Evolutionary conservation across 1,284 basidiomycete genomes (phyloP).

Genomic region (Apiotrichum sp.): DNA sequence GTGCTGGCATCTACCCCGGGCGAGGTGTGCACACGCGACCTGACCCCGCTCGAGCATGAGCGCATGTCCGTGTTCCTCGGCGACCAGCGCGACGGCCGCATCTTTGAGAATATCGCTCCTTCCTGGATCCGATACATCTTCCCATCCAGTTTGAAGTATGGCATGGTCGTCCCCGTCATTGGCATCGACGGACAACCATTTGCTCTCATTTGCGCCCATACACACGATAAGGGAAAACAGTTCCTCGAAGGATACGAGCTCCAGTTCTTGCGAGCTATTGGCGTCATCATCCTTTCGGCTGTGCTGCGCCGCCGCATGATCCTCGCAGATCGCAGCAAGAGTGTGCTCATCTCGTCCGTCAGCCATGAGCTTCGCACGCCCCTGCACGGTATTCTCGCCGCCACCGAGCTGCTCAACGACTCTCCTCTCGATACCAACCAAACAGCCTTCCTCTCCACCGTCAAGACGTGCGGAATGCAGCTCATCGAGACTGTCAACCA

Average conservation of each 20-base stretch:
- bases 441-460: conserved; percentile 67
- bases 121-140: conserved; percentile 70
- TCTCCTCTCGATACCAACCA: conserved; percentile 78
- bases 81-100: conserved; percentile 71
- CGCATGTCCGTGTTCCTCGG: conserved; percentile 68
- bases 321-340: conserved; percentile 70
- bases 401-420: conserved; percentile 79
- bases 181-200: conserved; percentile 92
- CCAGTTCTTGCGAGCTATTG: conserved; percentile 80
- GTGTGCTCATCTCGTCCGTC: conserved; percentile 57
- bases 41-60: conserved; percentile 65
- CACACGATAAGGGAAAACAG: conserved; percentile 67
- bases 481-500: conserved; percentile 72
- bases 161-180: conserved; percentile 83
- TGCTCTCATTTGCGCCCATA: conserved; percentile 84
- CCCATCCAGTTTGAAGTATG: conserved; percentile 73
- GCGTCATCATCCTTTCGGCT: conserved; percentile 90
- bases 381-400: conserved; percentile 82
- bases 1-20: conserved; percentile 27
- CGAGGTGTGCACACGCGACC: conserved; percentile 26
- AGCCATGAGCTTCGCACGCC: conserved; percentile 90
- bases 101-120: conserved; percentile 75
- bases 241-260: conserved; percentile 86
- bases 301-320: conserved; percentile 90
- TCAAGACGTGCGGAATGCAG: conserved; percentile 49